Percentiles rank a stretch among this genome's conserved stretches.
phyloP scores from a whole-genome alignment of 2,329 filamentous ascomycete genomes.

The Pyrenophora teres region DNA sequence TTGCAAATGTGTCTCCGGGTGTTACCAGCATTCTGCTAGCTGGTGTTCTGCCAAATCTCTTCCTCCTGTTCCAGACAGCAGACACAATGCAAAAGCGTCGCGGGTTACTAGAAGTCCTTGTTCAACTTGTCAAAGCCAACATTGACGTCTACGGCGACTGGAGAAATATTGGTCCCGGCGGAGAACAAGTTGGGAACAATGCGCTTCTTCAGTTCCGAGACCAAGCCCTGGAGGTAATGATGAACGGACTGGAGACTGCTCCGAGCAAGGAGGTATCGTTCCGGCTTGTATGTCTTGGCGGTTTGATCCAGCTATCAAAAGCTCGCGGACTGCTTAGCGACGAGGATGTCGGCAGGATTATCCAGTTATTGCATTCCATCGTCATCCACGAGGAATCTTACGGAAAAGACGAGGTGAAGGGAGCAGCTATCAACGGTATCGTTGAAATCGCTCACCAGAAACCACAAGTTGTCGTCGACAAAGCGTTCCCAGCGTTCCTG shows the following conservation, averaged over 20 bases:
- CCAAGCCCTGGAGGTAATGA: conserved; percentile 50
- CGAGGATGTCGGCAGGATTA: conserved; percentile 54
- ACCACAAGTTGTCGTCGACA: conserved; percentile 65
- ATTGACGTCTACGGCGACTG: conserved; percentile 62
- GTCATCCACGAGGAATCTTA: conserved; percentile 63
- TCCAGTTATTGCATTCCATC: conserved; percentile 65
- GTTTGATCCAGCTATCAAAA: conserved; percentile 51
- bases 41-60: conserved; percentile 61
- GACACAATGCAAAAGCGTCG: conserved; percentile 66
- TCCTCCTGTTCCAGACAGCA: conserved; percentile 64
- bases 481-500: conserved; percentile 69
- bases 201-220: conserved; percentile 48
- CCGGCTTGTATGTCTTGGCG: conserved; percentile 52
- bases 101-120: conserved; percentile 65
- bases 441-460: conserved; percentile 66
- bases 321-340: conserved; percentile 50
- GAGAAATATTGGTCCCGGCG: conserved; percentile 50
- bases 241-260: conserved; percentile 51
- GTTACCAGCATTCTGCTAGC: conserved; percentile 62
- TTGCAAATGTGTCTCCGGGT: conserved; percentile 60
- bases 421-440: conserved; percentile 62
- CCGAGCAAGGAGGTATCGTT: conserved; percentile 57
- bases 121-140: conserved; percentile 63
- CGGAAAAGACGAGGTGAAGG: conserved; percentile 61
- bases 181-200: conserved; percentile 39